A percentile compares a stretch with the other conserved stretches of the same genome.
These are phyloP conservation scores for Rehmannia glutinosa DNA, from an alignment of 257 asterid species.

Conservation along the genomic window DNA sequence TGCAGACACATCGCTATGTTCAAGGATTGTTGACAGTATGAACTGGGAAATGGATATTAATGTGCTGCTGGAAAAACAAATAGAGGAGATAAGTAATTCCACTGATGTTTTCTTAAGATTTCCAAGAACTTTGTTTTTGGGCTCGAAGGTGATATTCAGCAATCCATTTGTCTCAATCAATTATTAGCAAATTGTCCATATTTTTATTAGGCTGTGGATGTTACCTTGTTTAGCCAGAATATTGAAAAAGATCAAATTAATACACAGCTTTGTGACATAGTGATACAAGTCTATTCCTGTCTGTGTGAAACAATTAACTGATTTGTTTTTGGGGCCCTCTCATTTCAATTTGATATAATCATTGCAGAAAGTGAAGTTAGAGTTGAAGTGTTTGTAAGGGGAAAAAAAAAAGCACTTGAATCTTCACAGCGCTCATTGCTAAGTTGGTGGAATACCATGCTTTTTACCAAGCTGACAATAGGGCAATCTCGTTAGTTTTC, in stretches of 20 bases:
- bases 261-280: not conserved
- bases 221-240: conserved; percentile 10
- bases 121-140: conserved; percentile 11
- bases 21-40: conserved; percentile 24
- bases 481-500: not conserved
- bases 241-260: not conserved
- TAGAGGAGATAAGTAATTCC: conserved; percentile 38
- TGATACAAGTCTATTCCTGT: not conserved
- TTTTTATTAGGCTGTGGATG: not conserved
- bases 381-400: not conserved
- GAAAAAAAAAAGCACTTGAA: not conserved
- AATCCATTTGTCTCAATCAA: not conserved
- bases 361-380: conserved; percentile 2
- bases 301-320: not conserved
- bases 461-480: not conserved
- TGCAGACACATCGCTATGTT: conserved; percentile 18
- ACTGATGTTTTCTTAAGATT: conserved; percentile 18
- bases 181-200: not conserved
- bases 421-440: too few species aligned
- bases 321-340: not conserved
- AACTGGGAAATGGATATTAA: conserved; percentile 43
- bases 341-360: not conserved
- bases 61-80: conserved; percentile 46
- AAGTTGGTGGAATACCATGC: not conserved
- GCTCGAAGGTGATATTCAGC: conserved; percentile 33